phyloP scores from a whole-genome alignment of 257 asterid species.

The Verbascum thapsus region DNA sequence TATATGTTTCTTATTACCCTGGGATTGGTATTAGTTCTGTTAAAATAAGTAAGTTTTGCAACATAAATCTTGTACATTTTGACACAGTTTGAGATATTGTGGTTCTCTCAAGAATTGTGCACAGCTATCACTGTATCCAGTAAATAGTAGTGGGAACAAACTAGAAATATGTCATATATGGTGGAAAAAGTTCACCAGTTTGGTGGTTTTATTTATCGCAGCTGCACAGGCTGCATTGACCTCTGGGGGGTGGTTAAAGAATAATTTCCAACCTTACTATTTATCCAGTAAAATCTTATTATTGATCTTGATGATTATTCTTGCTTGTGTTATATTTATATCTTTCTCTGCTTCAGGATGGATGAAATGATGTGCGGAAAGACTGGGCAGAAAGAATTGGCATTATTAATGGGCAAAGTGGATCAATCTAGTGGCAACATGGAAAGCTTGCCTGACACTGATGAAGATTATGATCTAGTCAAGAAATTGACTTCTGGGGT shows the following conservation, averaged over 20 bases:
- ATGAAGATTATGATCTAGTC: constrained; percentile 40
- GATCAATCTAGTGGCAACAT: constrained; percentile 47
- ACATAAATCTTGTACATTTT: constrained; percentile 13
- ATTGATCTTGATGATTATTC: constrained; percentile 22
- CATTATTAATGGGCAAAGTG: constrained; percentile 51
- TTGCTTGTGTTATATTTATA: constrained; percentile 20
- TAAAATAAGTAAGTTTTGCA: constrained; percentile 6
- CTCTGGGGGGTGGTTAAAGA: not conserved
- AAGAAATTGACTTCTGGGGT: constrained; percentile 59
- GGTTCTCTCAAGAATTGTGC: constrained; percentile 12
- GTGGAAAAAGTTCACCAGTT: constrained; percentile 17
- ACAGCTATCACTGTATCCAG: not conserved
- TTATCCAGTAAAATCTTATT: constrained; percentile 18
- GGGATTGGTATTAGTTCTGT: constrained; percentile 31
- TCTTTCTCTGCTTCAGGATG: constrained; percentile 61
- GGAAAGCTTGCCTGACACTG: constrained; percentile 47
- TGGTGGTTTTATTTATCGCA: constrained; percentile 2
- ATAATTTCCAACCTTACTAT: not conserved
- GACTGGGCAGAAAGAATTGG: constrained; percentile 72
- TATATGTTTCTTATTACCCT: constrained; percentile 22
- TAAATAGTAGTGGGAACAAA: not conserved
- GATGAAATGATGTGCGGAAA: constrained; percentile 90
- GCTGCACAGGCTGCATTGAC: not conserved
- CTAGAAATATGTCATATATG: constrained; percentile 22
- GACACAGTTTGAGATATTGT: constrained; percentile 13